Percentiles rank a stretch among this genome's conserved stretches.
Evolutionary conservation across 2,329 filamentous ascomycete species (phyloP).

Genomic region (Cordyceps cicadae): DNA sequence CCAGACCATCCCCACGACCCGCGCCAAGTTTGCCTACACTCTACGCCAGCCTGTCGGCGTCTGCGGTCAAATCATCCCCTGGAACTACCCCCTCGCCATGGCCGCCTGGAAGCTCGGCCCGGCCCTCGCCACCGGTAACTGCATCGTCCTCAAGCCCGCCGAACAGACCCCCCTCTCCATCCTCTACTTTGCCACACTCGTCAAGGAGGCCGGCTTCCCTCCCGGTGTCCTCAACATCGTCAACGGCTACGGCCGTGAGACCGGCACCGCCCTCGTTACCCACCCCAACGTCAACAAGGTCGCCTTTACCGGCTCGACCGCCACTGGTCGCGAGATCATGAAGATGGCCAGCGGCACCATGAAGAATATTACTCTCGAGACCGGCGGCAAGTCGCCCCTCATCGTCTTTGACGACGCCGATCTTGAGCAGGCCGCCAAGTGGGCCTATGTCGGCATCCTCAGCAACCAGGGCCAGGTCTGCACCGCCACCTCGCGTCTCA

Average conservation of each 20-base stretch:
- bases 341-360: slow-evolving; percentile 59
- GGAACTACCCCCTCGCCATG: slow-evolving; percentile 55
- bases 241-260: slow-evolving; percentile 61
- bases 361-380: slow-evolving; percentile 60
- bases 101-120: slow-evolving; percentile 66
- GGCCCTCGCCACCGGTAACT: slow-evolving; percentile 56
- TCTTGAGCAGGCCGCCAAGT: slow-evolving; percentile 59
- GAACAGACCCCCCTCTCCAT: slow-evolving; percentile 61
- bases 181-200: slow-evolving; percentile 56
- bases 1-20: slow-evolving; percentile 62
- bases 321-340: slow-evolving; percentile 67
- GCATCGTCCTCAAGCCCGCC: slow-evolving; percentile 56
- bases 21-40: slow-evolving; percentile 66
- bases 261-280: slow-evolving; percentile 58
- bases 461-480: slow-evolving; percentile 58
- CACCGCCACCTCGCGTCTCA: slow-evolving; percentile 54
- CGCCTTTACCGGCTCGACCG: slow-evolving; percentile 69
- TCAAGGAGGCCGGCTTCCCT: slow-evolving; percentile 68
- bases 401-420: slow-evolving; percentile 59
- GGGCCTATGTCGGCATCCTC: slow-evolving; percentile 43
- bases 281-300: slow-evolving; percentile 68
- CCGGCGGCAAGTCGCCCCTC: slow-evolving; percentile 58
- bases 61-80: slow-evolving; percentile 64
- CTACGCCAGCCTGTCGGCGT: slow-evolving; percentile 70
- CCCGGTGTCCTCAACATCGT: slow-evolving; percentile 70